phyloP scores from a whole-genome alignment of 345 rosid species.

The Camelina laxa region DNA sequence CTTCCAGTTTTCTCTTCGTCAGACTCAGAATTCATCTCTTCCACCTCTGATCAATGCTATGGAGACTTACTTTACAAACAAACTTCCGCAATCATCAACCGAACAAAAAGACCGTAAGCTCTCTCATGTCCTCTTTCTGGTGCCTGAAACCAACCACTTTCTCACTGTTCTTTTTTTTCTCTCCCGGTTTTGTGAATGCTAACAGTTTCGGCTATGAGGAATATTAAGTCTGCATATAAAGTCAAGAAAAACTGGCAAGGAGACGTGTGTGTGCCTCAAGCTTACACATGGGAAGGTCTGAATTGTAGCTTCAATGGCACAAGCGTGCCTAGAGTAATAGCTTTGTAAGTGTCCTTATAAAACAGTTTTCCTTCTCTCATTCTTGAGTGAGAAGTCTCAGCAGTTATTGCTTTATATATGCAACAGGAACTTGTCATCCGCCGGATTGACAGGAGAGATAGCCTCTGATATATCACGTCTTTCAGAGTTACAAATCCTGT shows the following conservation, averaged over 20 bases:
- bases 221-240: conserved; percentile 48
- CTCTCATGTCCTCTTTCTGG: conserved; percentile 2
- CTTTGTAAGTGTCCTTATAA: conserved; percentile 47
- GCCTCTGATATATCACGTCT: conserved; percentile 41
- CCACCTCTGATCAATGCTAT: conserved; percentile 57
- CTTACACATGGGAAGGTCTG: conserved; percentile 54
- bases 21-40: conserved; percentile 34
- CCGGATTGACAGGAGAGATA: conserved; percentile 50
- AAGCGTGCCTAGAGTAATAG: conserved; percentile 45
- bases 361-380: neutral
- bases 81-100: conserved; percentile 34
- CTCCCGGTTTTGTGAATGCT: neutral
- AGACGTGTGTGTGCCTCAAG: conserved; percentile 49
- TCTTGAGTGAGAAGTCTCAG: neutral
- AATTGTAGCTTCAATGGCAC: conserved; percentile 47
- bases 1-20: conserved; percentile 29
- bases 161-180: neutral
- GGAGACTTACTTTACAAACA: conserved; percentile 41
- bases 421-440: conserved; percentile 49
- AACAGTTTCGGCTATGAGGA: conserved; percentile 51
- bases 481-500: conserved; percentile 46
- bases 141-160: no score
- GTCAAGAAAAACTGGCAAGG: conserved; percentile 60
- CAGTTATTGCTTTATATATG: neutral
- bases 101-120: conserved; percentile 45